Evolutionary conservation across 2,329 filamentous ascomycete genomes (phyloP), one percentile per base, ranked within the genome.

Genomic region (Trichophaea hybrida): DNA sequence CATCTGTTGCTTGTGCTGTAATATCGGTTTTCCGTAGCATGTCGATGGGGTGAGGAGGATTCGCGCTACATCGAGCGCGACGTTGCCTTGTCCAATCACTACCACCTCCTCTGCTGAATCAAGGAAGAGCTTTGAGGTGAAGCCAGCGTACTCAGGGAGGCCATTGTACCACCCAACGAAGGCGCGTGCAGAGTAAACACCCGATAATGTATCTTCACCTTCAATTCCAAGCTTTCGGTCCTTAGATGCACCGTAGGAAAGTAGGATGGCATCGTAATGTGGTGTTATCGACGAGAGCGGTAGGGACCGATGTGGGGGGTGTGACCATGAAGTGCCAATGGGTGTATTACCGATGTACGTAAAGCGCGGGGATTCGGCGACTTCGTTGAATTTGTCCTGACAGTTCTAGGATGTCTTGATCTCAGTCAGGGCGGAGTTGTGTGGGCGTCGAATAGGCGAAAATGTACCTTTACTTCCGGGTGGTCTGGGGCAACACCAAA

Each of bases 131-230:
- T 79, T 72, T 4, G 44, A 50, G 8, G 15, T 24, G 7, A 57
- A 37, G 4, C 32, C n/a, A 17, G 84, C 79, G 69, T 86, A 86
- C 67, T 94, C 86, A 0, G 93, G 93, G 2, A 95, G 77, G 2
- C 93, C 93, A 72, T 98, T 98, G 73, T 98, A 98, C 93, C 93
- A 98, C 15, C 90, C 93, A 1, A 98, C 93, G 71, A 97, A 96
- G 43, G 89, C 85, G 33, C 93, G 81, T 1, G 93, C 93, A 6
- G 90, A 95, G 70, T 89, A 85, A 15, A 97, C 82, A 2, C 87
- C 88, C 32, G 77, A 75, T 5, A 93, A 74, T 5, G 73, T 72
- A 2, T 83, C 78, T 69, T 98, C 93, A 6, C 91, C 90, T 0
- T 85, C 82, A 38, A 98, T 82, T 0, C 81, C 83, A 0, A 98